phyloP scores from a whole-genome alignment of 2,329 filamentous ascomycete genomes.

The Trichoderma sp. region DNA sequence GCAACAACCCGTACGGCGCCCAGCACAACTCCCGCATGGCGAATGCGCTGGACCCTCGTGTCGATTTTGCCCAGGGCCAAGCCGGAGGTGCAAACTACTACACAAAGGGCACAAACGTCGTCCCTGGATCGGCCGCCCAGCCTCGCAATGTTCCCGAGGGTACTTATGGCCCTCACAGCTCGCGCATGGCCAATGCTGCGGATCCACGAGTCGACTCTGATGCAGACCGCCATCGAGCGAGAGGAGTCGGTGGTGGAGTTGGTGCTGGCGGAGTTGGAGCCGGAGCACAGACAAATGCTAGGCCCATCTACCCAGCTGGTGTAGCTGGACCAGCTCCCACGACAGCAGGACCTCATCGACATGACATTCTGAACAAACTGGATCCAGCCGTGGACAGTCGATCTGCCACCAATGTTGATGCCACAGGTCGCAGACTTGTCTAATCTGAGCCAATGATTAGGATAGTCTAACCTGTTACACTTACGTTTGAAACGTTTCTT shows the following conservation, averaged over 20 bases:
- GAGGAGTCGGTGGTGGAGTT: neutral
- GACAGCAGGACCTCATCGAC: slow-evolving; percentile 22
- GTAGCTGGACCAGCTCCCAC: slow-evolving; percentile 19
- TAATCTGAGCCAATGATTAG: neutral
- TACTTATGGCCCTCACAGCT: slow-evolving; percentile 32
- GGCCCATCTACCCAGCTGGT: neutral
- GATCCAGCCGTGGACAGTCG: slow-evolving; percentile 21
- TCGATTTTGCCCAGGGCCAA: slow-evolving; percentile 37
- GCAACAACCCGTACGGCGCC: slow-evolving; percentile 11
- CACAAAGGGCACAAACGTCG: slow-evolving; percentile 3
- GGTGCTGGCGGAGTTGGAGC: neutral
- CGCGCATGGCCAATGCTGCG: slow-evolving; percentile 42
- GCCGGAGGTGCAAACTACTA: neutral
- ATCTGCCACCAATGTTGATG: neutral
- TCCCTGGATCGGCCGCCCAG: neutral
- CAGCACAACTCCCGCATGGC: slow-evolving; percentile 37
- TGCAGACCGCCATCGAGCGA: slow-evolving; percentile 1
- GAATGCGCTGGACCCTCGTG: slow-evolving; percentile 48
- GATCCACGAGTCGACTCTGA: slow-evolving; percentile 47
- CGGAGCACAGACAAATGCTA: neutral
- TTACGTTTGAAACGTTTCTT: neutral
- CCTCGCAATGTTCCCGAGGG: slow-evolving; percentile 16
- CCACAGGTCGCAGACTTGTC: neutral
- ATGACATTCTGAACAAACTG: slow-evolving; percentile 22
- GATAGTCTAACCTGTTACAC: neutral